Base-by-base conservation (phyloP, 495 filamentous ascomycete genomes). In the Glutinoglossum americanum region DNA sequence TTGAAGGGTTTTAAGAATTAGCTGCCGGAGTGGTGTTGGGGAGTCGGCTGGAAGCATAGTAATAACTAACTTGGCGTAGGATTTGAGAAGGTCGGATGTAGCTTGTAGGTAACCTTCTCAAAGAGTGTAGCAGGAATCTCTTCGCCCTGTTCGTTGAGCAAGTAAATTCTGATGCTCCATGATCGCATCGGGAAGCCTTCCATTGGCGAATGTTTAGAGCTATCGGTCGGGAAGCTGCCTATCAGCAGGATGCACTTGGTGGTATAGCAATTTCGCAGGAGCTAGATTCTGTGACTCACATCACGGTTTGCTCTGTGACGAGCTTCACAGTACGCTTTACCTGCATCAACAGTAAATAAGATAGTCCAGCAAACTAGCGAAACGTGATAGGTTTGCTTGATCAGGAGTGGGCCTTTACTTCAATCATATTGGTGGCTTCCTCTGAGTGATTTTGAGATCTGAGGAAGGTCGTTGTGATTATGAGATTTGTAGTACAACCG, bases 61-160 rank as follows among this genome's bases (percentile, higher is more conserved):
- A n/a, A 32, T 25, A 54, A 74, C 84, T 59, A 78, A 94, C 88
- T 81, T 71, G 95, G 92, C 26, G 74, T 70, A 23, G 76, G 81
- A 57, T 84, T 81, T 33, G 79, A 84, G 65, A 99, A 99, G 53
- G 86, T 88, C 17, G 93, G 92, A 67, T 99, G 93, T 25, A 99
- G 76, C 60, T 84, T 83, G 72, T 95, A 99, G 25, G 77, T 80
- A 17, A 81, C 93, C 73, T 89, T 95, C 65, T 89, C 86, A 71
- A 96, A 97, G 68, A 85, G 73, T 53, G 67, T 85, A 9, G 90
- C 89, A 0, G 84, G 79, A 30, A 89, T 74, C 64, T 68, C 74
- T 47, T 80, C 73, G 57, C 78, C 80, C 60, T 73, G 68, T 10
- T 81, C 76, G 59, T 80, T 77, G 58, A 81, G 55, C 37, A 83